Evolutionary conservation across 345 rosid genomes (phyloP), one percentile per base, ranked within the genome.

Genomic region (Erucastrum elatum): DNA sequence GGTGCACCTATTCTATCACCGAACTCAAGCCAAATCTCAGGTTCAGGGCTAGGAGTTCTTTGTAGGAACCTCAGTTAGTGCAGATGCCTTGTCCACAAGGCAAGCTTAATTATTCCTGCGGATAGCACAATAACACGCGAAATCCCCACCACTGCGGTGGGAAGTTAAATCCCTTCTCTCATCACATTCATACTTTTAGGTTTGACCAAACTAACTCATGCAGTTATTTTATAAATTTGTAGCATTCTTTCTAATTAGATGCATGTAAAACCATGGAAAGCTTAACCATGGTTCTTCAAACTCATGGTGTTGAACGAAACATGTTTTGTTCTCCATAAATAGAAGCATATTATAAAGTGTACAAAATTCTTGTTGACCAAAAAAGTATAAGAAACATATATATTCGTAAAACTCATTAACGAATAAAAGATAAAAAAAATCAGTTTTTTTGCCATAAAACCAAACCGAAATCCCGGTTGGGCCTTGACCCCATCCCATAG

Each of bases 11-110:
- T 13, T 61, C 30, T 6, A 9, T 29, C 65, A 61, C 35, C 17
- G 10, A 11, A 61, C 37, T 61, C 65, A 5, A 61, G 37, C 66
- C 66, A 61, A 8, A 61, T 61, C 66, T 30, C 66, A 29, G 66
- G 37, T 61, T 29, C 21, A 61, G 37, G 66, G 66, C 17, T 29
- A 12, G 33, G 0, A 13, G 35, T 29, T 61, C 66, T 0, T 34
- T 61, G 66, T 0, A 61, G 66, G 66, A 63, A 63, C 41, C 66
- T 25, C 30, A 63, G 66, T 63, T 63, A 63, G 25, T 31, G 16
- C 66, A 63, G 39, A 63, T 30, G 31, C 66, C 66, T 63, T 30
- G 66, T 4, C 66, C 66, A 30, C 66, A 21, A 6, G 66, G 37
- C 39, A 62, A 62, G 34, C 37, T 61, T 33, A n/a, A n/a, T n/a